A percentile compares a stretch with the other conserved stretches of the same genome.
phyloP scores from a whole-genome alignment of 2,329 filamentous ascomycete species.

The Calycina herbarum region DNA sequence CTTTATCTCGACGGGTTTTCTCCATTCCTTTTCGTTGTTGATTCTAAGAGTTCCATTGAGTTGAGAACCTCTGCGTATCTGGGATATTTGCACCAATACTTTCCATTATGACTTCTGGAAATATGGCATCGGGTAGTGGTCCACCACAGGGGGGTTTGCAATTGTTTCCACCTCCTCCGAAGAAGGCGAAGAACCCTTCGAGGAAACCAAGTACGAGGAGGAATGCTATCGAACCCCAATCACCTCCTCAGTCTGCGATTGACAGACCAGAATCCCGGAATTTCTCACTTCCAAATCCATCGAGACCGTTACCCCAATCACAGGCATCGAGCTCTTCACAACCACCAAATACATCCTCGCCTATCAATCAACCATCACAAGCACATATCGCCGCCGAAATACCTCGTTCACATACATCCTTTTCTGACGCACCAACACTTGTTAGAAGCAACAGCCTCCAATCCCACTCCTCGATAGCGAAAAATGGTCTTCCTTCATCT shows the following conservation, averaged over 20 bases:
- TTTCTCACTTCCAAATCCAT: slow-evolving; percentile 21
- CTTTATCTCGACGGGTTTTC: slow-evolving; percentile 7
- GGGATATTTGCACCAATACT: slow-evolving; percentile 9
- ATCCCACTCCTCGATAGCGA: slow-evolving; percentile 58
- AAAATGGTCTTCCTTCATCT: slow-evolving; percentile 42
- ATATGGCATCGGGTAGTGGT: slow-evolving; percentile 9
- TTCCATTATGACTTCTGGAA: neutral
- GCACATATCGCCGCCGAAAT: slow-evolving; percentile 31
- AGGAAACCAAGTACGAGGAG: slow-evolving; percentile 33
- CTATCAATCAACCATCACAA: slow-evolving; percentile 30
- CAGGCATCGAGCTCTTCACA: slow-evolving; percentile 6
- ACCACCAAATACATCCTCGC: slow-evolving; percentile 14
- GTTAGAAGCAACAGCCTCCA: slow-evolving; percentile 50
- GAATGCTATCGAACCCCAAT: slow-evolving; percentile 28
- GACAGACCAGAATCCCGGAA: slow-evolving; percentile 28
- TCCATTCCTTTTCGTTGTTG: slow-evolving; percentile 10
- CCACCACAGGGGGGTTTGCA: slow-evolving; percentile 33
- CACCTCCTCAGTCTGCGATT: slow-evolving; percentile 25
- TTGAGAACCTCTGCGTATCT: slow-evolving; percentile 13
- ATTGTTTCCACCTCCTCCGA: slow-evolving; percentile 38
- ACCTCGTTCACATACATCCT: slow-evolving; percentile 50
- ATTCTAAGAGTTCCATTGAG: slow-evolving; percentile 7
- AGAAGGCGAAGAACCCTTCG: slow-evolving; percentile 31
- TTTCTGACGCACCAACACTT: slow-evolving; percentile 52
- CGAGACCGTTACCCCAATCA: slow-evolving; percentile 17